These are phyloP conservation scores for Aotearoamyces nothofagi DNA, from an alignment of 2,329 filamentous ascomycete genomes.

Conservation along the genomic window DNA sequence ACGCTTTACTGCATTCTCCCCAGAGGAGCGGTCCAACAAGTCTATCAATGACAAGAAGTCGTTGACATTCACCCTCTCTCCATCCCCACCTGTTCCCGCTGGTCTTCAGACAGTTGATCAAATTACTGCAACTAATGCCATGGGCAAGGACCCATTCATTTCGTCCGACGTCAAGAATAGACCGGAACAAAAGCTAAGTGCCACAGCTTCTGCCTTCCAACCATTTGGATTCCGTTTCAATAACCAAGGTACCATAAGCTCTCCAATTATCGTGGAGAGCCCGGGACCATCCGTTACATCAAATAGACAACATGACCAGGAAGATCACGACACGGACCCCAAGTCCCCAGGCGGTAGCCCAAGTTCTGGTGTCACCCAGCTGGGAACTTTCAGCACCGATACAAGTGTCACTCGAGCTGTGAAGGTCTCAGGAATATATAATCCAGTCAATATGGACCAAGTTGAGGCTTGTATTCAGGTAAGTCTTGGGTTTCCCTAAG, in stretches of 20 bases:
- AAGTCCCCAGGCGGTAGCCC: background rate
- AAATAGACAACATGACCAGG: background rate
- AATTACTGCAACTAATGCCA: background rate
- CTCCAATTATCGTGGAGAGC: conserved; percentile 3
- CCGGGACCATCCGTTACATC: conserved; percentile 1
- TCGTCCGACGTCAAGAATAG: conserved; percentile 17
- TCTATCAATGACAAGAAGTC: conserved; percentile 19
- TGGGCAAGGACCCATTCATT: conserved; percentile 1
- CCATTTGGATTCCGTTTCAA: conserved; percentile 23
- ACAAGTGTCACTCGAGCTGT: conserved; percentile 13
- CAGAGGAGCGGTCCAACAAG: conserved; percentile 35
- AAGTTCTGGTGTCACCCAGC: background rate
- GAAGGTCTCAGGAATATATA: conserved; percentile 13
- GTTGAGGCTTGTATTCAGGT: conserved; percentile 11
- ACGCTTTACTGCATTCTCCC: conserved; percentile 46
- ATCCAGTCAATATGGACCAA: conserved; percentile 6
- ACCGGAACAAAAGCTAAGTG: conserved; percentile 37
- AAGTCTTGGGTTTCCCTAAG: conserved; percentile 3
- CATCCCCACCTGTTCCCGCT: background rate
- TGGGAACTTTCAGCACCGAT: conserved; percentile 16
- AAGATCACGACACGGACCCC: background rate
- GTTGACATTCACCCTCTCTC: background rate
- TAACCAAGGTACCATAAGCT: background rate
- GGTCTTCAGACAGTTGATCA: background rate
- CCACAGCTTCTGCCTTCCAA: conserved; percentile 46